Conservation (phyloP, 2,329 filamentous ascomycete genomes). For the Colletotrichum falcatum region DNA sequence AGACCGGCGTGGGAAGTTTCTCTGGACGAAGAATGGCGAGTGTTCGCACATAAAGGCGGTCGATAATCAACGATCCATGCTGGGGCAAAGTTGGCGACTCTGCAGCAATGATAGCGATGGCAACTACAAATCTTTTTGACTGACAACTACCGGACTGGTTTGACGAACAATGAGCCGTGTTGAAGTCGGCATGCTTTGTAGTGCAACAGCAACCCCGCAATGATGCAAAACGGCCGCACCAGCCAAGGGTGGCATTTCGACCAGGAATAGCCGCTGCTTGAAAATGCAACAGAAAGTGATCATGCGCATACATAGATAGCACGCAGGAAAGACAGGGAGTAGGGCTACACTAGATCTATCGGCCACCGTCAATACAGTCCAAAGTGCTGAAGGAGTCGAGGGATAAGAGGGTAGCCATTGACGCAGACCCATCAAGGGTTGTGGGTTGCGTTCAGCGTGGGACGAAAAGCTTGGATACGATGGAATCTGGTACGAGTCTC, state of each 20-base stretch:
- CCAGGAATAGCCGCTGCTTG: constrained; percentile 21
- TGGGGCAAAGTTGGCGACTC: not conserved
- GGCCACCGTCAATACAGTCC: not conserved
- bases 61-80: not conserved
- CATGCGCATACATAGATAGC: constrained; percentile 31
- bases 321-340: constrained; percentile 26
- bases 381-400: not conserved
- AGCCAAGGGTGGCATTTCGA: constrained; percentile 24
- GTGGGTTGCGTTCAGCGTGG: constrained; percentile 13
- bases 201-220: constrained; percentile 7
- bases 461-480: constrained; percentile 6
- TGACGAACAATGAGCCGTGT: not conserved
- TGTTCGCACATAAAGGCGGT: not conserved
- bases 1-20: constrained; percentile 8
- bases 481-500: not conserved
- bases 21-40: not conserved
- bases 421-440: constrained; percentile 6
- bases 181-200: constrained; percentile 11
- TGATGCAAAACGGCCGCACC: constrained; percentile 20
- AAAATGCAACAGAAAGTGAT: constrained; percentile 27
- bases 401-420: not conserved
- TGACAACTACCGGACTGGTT: not conserved
- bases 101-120: not conserved
- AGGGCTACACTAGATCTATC: not conserved
- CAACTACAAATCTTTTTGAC: not conserved